These are phyloP conservation scores for Pholiota adiposa DNA, from an alignment of 1,284 basidiomycete genomes.

Conservation along the genomic window DNA sequence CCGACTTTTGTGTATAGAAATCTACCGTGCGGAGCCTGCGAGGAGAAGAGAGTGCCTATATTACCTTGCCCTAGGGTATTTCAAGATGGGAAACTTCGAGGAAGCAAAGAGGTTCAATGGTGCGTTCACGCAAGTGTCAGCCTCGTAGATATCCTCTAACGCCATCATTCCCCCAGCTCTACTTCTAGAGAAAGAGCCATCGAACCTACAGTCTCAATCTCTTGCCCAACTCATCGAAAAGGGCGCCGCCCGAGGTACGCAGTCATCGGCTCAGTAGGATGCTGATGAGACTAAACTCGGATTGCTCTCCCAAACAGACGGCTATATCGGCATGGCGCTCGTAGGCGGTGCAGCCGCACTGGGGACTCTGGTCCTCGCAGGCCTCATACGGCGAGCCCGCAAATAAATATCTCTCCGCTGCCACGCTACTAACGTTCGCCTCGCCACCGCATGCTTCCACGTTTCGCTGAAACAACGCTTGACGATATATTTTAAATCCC, in stretches of 20 bases:
- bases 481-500: neutral
- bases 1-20: conserved; percentile 58
- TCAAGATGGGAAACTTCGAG: conserved; percentile 95
- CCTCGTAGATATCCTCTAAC: neutral
- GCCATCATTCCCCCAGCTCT: conserved; percentile 57
- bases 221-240: conserved; percentile 86
- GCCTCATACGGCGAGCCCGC: conserved; percentile 86
- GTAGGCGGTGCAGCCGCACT: conserved; percentile 90
- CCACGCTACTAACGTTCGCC: conserved; percentile 10
- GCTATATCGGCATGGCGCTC: conserved; percentile 94
- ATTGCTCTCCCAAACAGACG: conserved; percentile 55
- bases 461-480: neutral
- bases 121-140: conserved; percentile 41
- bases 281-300: conserved; percentile 3
- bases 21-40: conserved; percentile 88
- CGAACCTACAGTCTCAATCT: conserved; percentile 93
- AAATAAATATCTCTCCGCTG: conserved; percentile 50
- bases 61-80: conserved; percentile 96
- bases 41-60: conserved; percentile 96
- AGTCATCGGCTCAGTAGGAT: conserved; percentile 13
- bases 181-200: conserved; percentile 91
- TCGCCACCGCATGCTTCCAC: neutral
- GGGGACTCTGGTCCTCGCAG: conserved; percentile 81
- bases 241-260: conserved; percentile 80
- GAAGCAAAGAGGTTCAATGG: conserved; percentile 95